Evolutionary conservation across 2,329 filamentous ascomycete genomes (phyloP).

Genomic region (Blumeriella jaapii): DNA sequence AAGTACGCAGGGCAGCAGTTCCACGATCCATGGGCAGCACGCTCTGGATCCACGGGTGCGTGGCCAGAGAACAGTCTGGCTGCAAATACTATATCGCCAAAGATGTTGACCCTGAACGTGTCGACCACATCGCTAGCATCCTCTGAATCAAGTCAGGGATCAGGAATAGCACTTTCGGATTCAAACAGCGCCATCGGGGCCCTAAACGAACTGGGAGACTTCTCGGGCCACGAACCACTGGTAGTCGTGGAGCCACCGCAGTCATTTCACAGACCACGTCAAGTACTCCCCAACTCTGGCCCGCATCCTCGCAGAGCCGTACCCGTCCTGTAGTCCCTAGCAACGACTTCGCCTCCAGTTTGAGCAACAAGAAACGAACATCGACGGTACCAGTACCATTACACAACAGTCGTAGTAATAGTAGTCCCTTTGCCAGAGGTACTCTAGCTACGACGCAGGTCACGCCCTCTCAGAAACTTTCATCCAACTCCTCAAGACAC

Average conservation of each 20-base stretch:
- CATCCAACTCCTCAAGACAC: not conserved
- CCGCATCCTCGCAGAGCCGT: constrained; percentile 5
- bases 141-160: constrained; percentile 15
- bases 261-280: constrained; percentile 10
- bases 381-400: constrained; percentile 4
- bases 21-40: constrained; percentile 9
- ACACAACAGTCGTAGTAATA: constrained; percentile 3
- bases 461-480: not conserved
- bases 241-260: constrained; percentile 9
- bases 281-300: constrained; percentile 14
- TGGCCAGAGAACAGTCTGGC: constrained; percentile 8
- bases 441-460: not conserved
- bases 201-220: constrained; percentile 8
- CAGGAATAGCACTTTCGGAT: constrained; percentile 9
- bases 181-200: constrained; percentile 6
- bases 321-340: constrained; percentile 11
- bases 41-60: not conserved
- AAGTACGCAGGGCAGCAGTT: constrained; percentile 6
- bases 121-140: constrained; percentile 11
- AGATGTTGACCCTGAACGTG: constrained; percentile 15
- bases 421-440: not conserved
- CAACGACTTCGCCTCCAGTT: constrained; percentile 9
- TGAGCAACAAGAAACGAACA: constrained; percentile 6
- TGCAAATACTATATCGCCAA: constrained; percentile 21
- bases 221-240: constrained; percentile 5